These are phyloP conservation scores for Chalara sp. DNA, from an alignment of 2,329 filamentous ascomycete species.

Conservation along the genomic window DNA sequence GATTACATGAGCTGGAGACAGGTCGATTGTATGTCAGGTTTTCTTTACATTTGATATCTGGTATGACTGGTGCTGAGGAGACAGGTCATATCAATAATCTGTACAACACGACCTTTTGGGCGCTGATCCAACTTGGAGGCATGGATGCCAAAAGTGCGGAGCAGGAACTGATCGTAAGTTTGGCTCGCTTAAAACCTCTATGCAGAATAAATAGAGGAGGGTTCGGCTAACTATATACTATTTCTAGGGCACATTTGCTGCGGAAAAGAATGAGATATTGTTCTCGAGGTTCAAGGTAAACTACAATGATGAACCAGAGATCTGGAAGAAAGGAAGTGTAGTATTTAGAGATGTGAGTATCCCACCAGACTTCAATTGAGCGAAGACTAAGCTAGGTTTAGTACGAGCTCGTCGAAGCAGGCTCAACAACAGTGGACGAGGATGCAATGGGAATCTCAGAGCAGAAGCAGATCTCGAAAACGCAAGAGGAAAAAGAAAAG, in stretches of 20 bases:
- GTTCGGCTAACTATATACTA: background rate
- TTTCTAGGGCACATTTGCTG: constrained; percentile 67
- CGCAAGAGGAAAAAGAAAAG: constrained; percentile 75
- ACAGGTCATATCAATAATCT: constrained; percentile 94
- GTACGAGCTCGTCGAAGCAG: constrained; percentile 65
- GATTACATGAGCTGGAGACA: constrained; percentile 98
- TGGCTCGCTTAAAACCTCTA: background rate
- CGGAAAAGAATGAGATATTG: constrained; percentile 93
- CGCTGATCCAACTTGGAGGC: constrained; percentile 70
- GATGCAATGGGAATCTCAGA: constrained; percentile 42
- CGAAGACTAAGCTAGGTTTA: constrained; percentile 25
- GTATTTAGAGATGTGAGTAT: constrained; percentile 61
- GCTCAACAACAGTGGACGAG: constrained; percentile 25
- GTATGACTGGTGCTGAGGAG: constrained; percentile 4
- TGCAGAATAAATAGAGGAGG: too few species aligned
- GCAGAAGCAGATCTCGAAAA: constrained; percentile 58
- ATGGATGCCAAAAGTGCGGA: constrained; percentile 76
- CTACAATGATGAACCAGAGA: constrained; percentile 93
- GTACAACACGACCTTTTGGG: constrained; percentile 97
- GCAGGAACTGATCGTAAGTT: constrained; percentile 63
- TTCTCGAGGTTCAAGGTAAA: constrained; percentile 88
- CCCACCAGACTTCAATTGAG: background rate
- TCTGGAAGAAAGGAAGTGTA: constrained; percentile 90
- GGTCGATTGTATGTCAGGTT: constrained; percentile 68
- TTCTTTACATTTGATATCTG: too few species aligned